Conservation (phyloP, 805 yeast species). For the Peterozyma xylosa region DNA sequence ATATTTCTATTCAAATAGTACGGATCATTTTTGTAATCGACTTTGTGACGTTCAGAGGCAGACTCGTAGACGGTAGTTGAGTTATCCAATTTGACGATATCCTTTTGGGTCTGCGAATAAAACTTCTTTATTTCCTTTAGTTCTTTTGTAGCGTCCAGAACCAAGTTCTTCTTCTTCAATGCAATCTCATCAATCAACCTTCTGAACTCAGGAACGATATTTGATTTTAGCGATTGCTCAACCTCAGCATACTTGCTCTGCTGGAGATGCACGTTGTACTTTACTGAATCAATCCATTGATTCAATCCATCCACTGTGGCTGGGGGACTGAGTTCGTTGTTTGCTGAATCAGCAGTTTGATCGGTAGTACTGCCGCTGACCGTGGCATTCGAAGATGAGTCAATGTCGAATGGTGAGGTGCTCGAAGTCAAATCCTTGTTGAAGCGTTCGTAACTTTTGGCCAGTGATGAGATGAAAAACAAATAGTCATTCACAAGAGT, state of each 20-base stretch:
- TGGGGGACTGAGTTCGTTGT: neutral
- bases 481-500: slow-evolving; percentile 18
- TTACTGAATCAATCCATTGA: slow-evolving; percentile 18
- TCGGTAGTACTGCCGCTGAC: slow-evolving; percentile 1
- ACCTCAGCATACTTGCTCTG: slow-evolving; percentile 27
- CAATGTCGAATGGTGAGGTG: slow-evolving; percentile 21
- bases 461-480: slow-evolving; percentile 12
- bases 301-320: slow-evolving; percentile 14
- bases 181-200: slow-evolving; percentile 29
- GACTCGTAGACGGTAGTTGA: slow-evolving; percentile 16
- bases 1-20: slow-evolving; percentile 32
- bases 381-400: slow-evolving; percentile 14
- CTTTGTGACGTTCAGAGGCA: slow-evolving; percentile 11
- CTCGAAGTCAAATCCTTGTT: slow-evolving; percentile 13
- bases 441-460: slow-evolving; percentile 18
- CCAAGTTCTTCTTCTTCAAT: slow-evolving; percentile 33
- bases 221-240: slow-evolving; percentile 27
- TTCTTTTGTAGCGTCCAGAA: slow-evolving; percentile 25
- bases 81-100: slow-evolving; percentile 13
- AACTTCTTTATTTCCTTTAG: slow-evolving; percentile 30
- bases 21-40: slow-evolving; percentile 37
- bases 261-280: slow-evolving; percentile 21
- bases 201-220: slow-evolving; percentile 36
- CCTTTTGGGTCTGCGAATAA: slow-evolving; percentile 24
- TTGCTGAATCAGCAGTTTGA: neutral